phyloP scores from a whole-genome alignment of 2,329 filamentous ascomycete genomes.

The Diaporthe batatas region DNA sequence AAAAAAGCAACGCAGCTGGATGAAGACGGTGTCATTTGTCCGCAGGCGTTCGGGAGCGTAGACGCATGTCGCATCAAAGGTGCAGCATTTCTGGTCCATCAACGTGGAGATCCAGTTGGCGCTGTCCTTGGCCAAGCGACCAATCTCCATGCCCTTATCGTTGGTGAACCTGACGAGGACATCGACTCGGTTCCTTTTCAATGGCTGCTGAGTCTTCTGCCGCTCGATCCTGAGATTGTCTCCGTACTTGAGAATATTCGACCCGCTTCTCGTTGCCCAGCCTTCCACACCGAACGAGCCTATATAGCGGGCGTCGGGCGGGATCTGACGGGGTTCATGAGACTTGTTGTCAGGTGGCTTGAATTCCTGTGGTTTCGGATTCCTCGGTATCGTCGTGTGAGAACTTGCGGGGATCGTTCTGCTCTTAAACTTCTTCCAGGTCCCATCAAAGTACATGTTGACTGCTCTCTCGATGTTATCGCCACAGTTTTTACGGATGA shows the following conservation, averaged over 20 bases:
- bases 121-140: conserved; percentile 86
- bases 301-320: conserved; percentile 75
- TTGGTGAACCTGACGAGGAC: conserved; percentile 94
- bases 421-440: conserved; percentile 67
- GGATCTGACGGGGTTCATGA: conserved; percentile 43
- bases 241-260: conserved; percentile 80
- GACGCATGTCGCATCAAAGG: conserved; percentile 88
- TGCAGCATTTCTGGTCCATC: conserved; percentile 90
- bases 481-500: conserved; percentile 67
- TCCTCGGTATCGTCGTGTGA: conserved; percentile 38
- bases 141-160: conserved; percentile 82
- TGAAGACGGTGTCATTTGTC: conserved; percentile 93
- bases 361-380: conserved; percentile 34
- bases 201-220: conserved; percentile 75
- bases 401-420: conserved; percentile 40
- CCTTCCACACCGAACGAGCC: conserved; percentile 92
- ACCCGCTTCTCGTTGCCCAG: conserved; percentile 91
- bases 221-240: conserved; percentile 90
- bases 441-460: conserved; percentile 79
- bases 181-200: conserved; percentile 74
- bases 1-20: conserved; percentile 86
- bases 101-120: conserved; percentile 93
- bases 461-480: conserved; percentile 72
- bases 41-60: conserved; percentile 87
- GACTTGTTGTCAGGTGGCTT: conserved; percentile 14